A percentile compares a stretch with the other conserved stretches of the same genome.
These are phyloP conservation scores for Beta corolliflora DNA, from an alignment of 179 eudicot species.

Conservation along the genomic window DNA sequence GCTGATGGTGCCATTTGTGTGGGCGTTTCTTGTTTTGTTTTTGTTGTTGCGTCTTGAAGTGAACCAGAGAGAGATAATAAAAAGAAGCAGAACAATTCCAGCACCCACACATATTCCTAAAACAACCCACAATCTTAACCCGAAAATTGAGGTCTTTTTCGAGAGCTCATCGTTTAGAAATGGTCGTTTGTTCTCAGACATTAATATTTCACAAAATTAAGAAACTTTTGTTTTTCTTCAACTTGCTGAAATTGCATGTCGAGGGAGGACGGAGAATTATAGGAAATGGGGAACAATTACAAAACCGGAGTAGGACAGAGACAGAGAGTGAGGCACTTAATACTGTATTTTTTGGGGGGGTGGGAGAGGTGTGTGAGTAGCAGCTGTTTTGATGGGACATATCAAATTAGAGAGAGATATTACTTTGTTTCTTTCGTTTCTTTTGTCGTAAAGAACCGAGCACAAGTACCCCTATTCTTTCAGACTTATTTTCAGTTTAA, in stretches of 20 bases:
- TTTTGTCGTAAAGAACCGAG: not conserved
- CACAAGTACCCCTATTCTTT: no score
- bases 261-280: not conserved
- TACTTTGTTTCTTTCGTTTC: not conserved
- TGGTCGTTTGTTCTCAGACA: not conserved
- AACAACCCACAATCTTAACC: conserved; percentile 33
- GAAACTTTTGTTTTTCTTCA: not conserved
- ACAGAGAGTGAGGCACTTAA: not conserved
- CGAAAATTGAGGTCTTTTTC: conserved; percentile 29
- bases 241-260: not conserved
- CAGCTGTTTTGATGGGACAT: conserved; percentile 1
- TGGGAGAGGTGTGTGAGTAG: not conserved
- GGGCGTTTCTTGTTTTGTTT: not conserved
- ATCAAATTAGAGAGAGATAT: not conserved
- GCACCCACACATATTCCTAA: conserved; percentile 34
- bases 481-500: no score
- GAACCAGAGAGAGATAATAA: conserved; percentile 34
- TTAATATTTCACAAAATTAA: not conserved
- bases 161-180: conserved; percentile 29
- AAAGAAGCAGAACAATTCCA: conserved; percentile 30
- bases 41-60: conserved; percentile 23
- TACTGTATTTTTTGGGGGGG: not conserved
- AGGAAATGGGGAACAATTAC: not conserved
- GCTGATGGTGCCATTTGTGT: no score
- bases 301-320: not conserved